Evolutionary conservation across 2,329 filamentous ascomycete species (phyloP).

Genomic region (Cercospora sp.): DNA sequence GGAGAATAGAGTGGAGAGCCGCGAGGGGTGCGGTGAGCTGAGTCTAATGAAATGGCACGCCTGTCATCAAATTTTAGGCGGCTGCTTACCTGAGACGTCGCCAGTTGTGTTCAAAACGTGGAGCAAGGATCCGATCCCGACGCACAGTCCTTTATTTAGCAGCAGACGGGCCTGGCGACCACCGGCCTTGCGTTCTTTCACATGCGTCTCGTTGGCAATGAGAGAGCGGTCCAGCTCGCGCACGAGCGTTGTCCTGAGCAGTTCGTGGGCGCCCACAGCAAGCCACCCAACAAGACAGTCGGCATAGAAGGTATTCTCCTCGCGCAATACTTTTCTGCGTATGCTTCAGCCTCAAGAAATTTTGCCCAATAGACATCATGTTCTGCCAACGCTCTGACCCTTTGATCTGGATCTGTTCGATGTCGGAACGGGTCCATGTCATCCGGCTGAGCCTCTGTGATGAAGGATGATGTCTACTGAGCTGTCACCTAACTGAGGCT

Average conservation of each 20-base stretch:
- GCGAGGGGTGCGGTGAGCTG: not conserved
- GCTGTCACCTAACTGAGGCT: conserved; percentile 2
- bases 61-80: conserved; percentile 11
- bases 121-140: conserved; percentile 6
- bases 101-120: not conserved
- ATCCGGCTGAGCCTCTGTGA: conserved; percentile 2
- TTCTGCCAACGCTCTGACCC: not conserved
- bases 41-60: not conserved
- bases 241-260: not conserved
- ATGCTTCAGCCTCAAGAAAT: not conserved
- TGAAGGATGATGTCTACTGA: conserved; percentile 4
- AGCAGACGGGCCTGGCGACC: conserved; percentile 1
- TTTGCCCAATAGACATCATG: not conserved
- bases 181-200: not conserved
- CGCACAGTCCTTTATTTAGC: conserved; percentile 4
- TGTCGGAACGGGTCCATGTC: not conserved
- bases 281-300: not conserved
- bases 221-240: not conserved
- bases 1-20: conserved; percentile 15
- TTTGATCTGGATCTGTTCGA: not conserved
- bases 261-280: not conserved
- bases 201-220: not conserved
- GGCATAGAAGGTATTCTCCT: not conserved
- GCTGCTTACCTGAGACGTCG: not conserved
- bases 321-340: not conserved